These are phyloP conservation scores for Vaccinium myrtillus DNA, from an alignment of 148 eudicot genomes.

Conservation along the genomic window DNA sequence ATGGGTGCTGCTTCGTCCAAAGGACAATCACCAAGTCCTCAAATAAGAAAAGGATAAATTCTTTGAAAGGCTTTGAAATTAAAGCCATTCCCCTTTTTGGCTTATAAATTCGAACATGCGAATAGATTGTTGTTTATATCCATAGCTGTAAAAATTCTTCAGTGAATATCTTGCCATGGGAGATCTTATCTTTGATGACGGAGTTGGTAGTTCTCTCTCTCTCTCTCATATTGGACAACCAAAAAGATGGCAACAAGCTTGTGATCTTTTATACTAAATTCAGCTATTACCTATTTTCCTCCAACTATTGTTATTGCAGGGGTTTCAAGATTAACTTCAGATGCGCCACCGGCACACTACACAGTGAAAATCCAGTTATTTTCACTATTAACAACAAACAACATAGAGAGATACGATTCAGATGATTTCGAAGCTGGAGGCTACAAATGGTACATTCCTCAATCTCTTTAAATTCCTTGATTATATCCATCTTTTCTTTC, in stretches of 20 bases:
- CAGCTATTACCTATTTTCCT: not conserved
- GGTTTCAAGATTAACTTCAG: constrained; percentile 6
- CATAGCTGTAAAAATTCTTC: not conserved
- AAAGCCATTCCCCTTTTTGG: not conserved
- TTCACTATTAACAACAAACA: constrained; percentile 6
- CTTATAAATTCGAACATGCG: not conserved
- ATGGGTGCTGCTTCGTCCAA: not conserved
- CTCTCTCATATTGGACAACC: not conserved
- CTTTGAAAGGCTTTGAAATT: not conserved
- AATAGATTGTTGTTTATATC: not conserved
- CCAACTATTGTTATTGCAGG: not conserved
- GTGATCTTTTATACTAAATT: not conserved
- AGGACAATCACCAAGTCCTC: not conserved
- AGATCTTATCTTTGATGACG: not conserved
- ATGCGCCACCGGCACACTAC: constrained; percentile 5
- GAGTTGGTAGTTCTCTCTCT: not conserved
- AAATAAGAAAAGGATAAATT: not conserved
- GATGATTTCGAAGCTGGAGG: constrained; percentile 11
- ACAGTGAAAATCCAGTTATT: not conserved
- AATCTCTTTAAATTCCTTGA: not conserved
- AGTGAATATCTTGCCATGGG: not conserved
- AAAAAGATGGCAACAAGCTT: not conserved
- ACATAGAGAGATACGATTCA: not conserved
- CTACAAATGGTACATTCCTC: constrained; percentile 13
- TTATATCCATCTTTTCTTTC: not conserved